Conservation (phyloP, 805 yeast species). For the Kazachstania psychrophila region DNA sequence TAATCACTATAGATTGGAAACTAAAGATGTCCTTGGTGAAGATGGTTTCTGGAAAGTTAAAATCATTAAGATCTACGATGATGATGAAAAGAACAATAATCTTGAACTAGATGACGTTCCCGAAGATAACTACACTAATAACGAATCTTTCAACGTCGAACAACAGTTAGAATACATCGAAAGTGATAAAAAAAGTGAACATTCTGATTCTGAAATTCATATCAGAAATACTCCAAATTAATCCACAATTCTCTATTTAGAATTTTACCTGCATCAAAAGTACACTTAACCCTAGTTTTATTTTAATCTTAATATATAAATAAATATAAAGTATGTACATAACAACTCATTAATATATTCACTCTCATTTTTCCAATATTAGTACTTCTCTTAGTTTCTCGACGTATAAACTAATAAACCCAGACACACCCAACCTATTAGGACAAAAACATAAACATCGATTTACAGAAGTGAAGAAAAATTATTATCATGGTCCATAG, state of each 20-base stretch:
- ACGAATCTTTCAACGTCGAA: not conserved
- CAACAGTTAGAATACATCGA: conserved; percentile 7
- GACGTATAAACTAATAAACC: no score
- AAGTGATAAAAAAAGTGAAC: conserved; percentile 2
- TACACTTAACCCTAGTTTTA: not conserved
- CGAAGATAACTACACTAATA: not conserved
- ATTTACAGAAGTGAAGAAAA: no score
- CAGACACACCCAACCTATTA: no score
- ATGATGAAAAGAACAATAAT: conserved; percentile 6
- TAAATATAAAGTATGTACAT: no score
- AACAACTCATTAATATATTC: no score
- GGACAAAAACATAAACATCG: not conserved
- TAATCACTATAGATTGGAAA: conserved; percentile 43
- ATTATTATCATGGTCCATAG: no score
- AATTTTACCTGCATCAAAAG: not conserved
- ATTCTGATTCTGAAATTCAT: conserved; percentile 3
- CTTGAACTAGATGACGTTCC: conserved; percentile 5
- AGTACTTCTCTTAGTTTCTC: no score
- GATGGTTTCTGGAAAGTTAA: conserved; percentile 70
- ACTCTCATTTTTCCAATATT: no score
- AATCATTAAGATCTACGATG: conserved; percentile 29
- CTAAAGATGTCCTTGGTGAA: conserved; percentile 47
- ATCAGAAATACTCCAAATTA: not conserved
- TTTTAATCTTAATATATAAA: not conserved
- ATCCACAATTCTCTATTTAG: not conserved